Base-by-base conservation (phyloP, 768 basidiomycete species). In the Macrolepiota dolichaula region DNA sequence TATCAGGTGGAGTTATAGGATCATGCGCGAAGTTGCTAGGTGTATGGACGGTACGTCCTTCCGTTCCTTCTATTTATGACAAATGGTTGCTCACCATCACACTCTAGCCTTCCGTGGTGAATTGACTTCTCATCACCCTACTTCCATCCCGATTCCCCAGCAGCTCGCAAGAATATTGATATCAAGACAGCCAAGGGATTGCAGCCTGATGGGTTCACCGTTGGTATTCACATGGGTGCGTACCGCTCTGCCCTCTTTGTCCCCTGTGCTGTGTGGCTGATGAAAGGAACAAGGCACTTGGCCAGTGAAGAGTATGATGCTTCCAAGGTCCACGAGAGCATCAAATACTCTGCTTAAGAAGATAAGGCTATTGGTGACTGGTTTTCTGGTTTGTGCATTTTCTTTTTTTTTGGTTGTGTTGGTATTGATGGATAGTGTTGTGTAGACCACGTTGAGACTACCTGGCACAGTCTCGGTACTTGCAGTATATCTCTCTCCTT, bases 1-100 rank as follows among this genome's bases (percentile, higher is more conserved):
- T 13, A 85, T 88, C 65, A 84, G 86, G 37, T 89, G 88, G 88
- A 85, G 85, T 69, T 89, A 89, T 78, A 89, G 88, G 83, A 85
- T 84, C 79, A 86, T 85, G 15, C 83, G 88, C 64, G 87, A 89
- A 66, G 74, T 89, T 22, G 88, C 87, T 24, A 79, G 87, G 65
- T 76, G 87, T 64, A 89, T 89, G 88, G 87, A 89, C 62, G 78
- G 84, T 85, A 66, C 62, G 76, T 49, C 36, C 3, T 24, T 11
- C 47, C 1, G n/a, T 13, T 47, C 22, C 15, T 22, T n/a, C 25
- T 54, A 15, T 22, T 51, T 13, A n/a, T 49, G 19, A 29, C 19
- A 11, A 12, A 44, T 12, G 40, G n/a, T 27, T 24, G n/a, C n/a
- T n/a, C n/a, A n/a, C 38, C 50, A 17, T 36, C n/a, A n/a, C n/a